Percentiles rank a stretch among this genome's conserved stretches.
Conservation (phyloP, 1,139 yeast species). For the Zygotorulaspora mrakii region DNA sequence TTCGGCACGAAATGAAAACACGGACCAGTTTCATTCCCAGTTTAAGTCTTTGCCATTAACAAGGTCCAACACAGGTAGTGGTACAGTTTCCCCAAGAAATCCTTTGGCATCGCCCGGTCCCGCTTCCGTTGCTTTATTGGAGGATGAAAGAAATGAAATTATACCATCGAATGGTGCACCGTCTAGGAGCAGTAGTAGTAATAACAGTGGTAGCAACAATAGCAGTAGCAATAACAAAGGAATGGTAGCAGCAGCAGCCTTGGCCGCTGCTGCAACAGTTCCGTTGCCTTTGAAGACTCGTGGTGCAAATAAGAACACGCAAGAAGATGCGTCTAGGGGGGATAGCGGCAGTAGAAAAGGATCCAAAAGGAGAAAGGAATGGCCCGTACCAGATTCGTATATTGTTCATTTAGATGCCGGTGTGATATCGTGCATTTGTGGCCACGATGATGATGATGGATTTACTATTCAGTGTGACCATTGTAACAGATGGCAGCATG, state of each 20-base stretch:
- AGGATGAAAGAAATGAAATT: constrained; percentile 12
- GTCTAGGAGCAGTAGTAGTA: constrained; percentile 6
- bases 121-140: constrained; percentile 26
- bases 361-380: constrained; percentile 9
- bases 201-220: constrained; percentile 10
- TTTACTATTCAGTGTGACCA: constrained; percentile 91
- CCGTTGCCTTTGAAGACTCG: constrained; percentile 32
- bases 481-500: constrained; percentile 94
- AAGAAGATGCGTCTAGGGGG: neutral
- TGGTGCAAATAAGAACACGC: constrained; percentile 6
- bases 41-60: constrained; percentile 8
- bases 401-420: constrained; percentile 79
- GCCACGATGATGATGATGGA: constrained; percentile 87
- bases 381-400: constrained; percentile 43
- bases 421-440: constrained; percentile 85
- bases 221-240: constrained; percentile 19
- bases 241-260: constrained; percentile 36
- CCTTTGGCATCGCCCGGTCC: constrained; percentile 30
- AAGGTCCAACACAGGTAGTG: constrained; percentile 9
- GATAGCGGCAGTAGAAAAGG: constrained; percentile 16
- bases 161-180: constrained; percentile 4
- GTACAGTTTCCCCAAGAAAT: constrained; percentile 18
- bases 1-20: constrained; percentile 2
- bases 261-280: constrained; percentile 33
- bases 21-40: neutral